Conservation (phyloP, 2,329 filamentous ascomycete genomes). For the Seiridium unicorne region DNA sequence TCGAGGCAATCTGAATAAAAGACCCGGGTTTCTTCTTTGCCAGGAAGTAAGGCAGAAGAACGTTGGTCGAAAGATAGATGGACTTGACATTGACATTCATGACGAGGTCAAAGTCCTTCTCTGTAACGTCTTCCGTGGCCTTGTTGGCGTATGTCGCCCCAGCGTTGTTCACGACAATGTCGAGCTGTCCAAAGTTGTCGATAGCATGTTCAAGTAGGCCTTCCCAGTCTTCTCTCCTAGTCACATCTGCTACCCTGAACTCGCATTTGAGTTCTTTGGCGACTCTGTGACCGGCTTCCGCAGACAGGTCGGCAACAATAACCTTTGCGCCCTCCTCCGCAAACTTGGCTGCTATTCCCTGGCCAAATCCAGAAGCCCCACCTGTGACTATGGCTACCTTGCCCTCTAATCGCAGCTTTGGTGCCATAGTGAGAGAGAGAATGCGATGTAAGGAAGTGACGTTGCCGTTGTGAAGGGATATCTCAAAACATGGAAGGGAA, state of each 20-base stretch:
- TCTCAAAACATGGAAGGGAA: too few relatives aligned
- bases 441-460: too few relatives aligned
- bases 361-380: slow-evolving; percentile 63
- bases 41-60: slow-evolving; percentile 60
- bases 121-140: slow-evolving; percentile 61
- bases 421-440: slow-evolving; percentile 10
- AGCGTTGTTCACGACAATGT: slow-evolving; percentile 62
- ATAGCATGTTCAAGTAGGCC: slow-evolving; percentile 42
- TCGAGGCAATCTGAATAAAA: slow-evolving; percentile 67
- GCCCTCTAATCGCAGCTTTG: slow-evolving; percentile 31
- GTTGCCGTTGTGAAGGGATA: neutral
- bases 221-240: slow-evolving; percentile 52
- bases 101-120: slow-evolving; percentile 64
- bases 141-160: slow-evolving; percentile 60
- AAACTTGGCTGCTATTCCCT: slow-evolving; percentile 59
- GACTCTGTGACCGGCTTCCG: slow-evolving; percentile 46
- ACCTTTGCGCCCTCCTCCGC: slow-evolving; percentile 59
- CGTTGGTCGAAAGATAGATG: slow-evolving; percentile 59
- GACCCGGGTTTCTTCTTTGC: slow-evolving; percentile 54
- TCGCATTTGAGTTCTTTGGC: slow-evolving; percentile 42
- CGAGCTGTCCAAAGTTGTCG: slow-evolving; percentile 47
- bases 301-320: slow-evolving; percentile 60
- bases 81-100: slow-evolving; percentile 70
- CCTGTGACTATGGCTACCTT: slow-evolving; percentile 48
- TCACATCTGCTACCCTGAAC: slow-evolving; percentile 49